Percentiles rank a stretch among this genome's conserved stretches.
Conservation (phyloP, 2,329 filamentous ascomycete species). For the Claviceps sp. region DNA sequence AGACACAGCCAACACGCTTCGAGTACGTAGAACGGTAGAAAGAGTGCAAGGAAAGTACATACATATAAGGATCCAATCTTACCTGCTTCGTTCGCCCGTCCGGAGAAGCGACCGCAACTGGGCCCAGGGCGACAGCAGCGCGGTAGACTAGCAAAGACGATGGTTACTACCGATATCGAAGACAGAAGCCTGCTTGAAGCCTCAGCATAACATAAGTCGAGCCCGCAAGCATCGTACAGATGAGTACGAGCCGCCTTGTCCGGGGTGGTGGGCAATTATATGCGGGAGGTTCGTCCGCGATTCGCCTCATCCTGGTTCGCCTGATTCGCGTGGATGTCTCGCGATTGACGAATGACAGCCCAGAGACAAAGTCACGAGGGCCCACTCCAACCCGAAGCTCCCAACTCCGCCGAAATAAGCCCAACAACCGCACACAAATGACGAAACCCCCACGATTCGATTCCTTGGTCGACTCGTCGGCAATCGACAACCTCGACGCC, state of each 20-base stretch:
- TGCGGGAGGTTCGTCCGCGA: neutral
- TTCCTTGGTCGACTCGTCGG: too few species aligned
- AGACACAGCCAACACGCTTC: too few species aligned
- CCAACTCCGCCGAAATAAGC: too few species aligned
- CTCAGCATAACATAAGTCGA: neutral
- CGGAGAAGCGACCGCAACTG: neutral
- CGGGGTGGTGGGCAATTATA: neutral
- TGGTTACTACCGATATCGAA: neutral
- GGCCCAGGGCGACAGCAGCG: neutral
- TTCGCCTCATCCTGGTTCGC: too few species aligned
- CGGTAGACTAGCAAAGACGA: neutral
- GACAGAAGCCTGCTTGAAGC: neutral
- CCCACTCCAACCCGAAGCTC: neutral
- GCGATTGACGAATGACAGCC: neutral
- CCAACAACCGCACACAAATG: neutral
- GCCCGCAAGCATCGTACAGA: neutral
- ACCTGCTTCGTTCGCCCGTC: neutral
- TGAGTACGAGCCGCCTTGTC: neutral
- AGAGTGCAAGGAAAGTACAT: neutral
- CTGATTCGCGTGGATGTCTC: slow-evolving; percentile 3
- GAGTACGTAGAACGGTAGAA: neutral
- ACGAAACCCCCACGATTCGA: too few species aligned
- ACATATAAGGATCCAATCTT: neutral
- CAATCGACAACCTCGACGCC: too few species aligned
- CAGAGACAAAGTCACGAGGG: neutral